Percentiles rank a stretch among this genome's conserved stretches.
Evolutionary conservation across 768 basidiomycete genomes (phyloP).

Genomic region (Hypholoma sublateritium): DNA sequence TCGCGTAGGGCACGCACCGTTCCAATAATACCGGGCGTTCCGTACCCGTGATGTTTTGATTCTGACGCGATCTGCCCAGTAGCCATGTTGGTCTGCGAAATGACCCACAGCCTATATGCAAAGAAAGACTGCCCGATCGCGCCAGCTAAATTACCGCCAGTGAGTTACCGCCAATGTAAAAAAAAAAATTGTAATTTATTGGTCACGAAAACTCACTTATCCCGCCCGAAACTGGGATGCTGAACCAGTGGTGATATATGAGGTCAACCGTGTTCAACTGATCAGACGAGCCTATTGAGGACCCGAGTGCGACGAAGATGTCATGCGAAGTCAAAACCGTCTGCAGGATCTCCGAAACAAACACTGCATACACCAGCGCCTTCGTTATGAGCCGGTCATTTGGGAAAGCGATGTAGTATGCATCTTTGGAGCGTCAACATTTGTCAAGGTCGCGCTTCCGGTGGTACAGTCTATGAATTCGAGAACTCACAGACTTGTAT

Average conservation of each 20-base stretch:
- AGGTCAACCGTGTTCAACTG: slow-evolving; percentile 11
- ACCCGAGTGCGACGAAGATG: slow-evolving; percentile 18
- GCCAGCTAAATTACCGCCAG: slow-evolving; percentile 17
- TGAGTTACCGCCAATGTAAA: not conserved
- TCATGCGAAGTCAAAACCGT: slow-evolving; percentile 24
- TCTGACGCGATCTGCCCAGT: not conserved
- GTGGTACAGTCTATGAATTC: not conserved
- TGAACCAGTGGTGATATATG: slow-evolving; percentile 23
- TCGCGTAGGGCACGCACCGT: slow-evolving; percentile 15
- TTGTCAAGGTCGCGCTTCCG: not conserved
- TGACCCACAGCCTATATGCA: slow-evolving; percentile 27
- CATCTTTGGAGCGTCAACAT: slow-evolving; percentile 13
- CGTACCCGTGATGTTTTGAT: slow-evolving; percentile 3
- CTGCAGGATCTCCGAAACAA: slow-evolving; percentile 23
- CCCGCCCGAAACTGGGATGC: slow-evolving; percentile 28
- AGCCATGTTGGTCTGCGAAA: slow-evolving; percentile 12
- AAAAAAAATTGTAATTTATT: not conserved
- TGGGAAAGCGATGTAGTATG: slow-evolving; percentile 31
- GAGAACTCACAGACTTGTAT: slow-evolving; percentile 18
- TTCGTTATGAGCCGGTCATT: slow-evolving; percentile 23
- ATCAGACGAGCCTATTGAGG: slow-evolving; percentile 14
- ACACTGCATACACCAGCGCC: slow-evolving; percentile 24
- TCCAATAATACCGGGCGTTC: slow-evolving; percentile 18
- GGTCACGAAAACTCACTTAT: slow-evolving; percentile 26
- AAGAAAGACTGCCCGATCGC: slow-evolving; percentile 31